phyloP scores from a whole-genome alignment of 352 stramenopile genomes.

The Phytophthora fragariae region DNA sequence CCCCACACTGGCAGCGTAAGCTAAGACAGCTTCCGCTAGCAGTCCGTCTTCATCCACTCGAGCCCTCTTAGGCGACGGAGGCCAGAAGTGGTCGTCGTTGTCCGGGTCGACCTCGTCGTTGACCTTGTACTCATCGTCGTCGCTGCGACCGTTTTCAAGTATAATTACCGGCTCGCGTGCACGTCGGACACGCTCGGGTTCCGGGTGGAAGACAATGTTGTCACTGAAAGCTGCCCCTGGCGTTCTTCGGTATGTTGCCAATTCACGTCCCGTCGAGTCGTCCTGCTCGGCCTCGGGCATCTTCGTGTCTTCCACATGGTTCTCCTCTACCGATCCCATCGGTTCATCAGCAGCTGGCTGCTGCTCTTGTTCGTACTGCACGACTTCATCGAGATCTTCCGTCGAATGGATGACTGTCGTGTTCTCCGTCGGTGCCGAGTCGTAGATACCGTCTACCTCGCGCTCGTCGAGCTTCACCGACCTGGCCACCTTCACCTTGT shows the following conservation, averaged over 20 bases:
- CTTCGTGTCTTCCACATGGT: slow-evolving; percentile 3
- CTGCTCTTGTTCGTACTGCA: slow-evolving; percentile 3
- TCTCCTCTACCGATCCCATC: neutral
- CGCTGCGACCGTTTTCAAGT: neutral
- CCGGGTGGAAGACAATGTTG: slow-evolving; percentile 5
- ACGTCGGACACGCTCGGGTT: neutral
- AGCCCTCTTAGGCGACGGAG: slow-evolving; percentile 11
- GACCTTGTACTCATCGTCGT: neutral
- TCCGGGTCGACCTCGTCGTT: neutral
- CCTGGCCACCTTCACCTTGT: too few species aligned
- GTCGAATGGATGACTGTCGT: slow-evolving; percentile 5
- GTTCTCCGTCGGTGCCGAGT: too few species aligned
- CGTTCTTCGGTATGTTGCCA: slow-evolving; percentile 7
- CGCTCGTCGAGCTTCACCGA: too few species aligned
- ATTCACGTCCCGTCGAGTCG: neutral
- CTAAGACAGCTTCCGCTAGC: slow-evolving; percentile 5
- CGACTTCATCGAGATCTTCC: slow-evolving; percentile 7
- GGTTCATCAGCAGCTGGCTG: neutral
- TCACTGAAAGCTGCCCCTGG: neutral
- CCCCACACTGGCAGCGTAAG: neutral
- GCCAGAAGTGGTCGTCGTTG: slow-evolving; percentile 8
- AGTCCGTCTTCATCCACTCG: slow-evolving; percentile 7
- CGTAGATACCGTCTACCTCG: too few species aligned
- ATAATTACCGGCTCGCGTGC: neutral
- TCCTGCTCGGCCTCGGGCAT: slow-evolving; percentile 1